Evolutionary conservation across 1,139 yeast species (phyloP), one percentile per base, ranked within the genome.

Genomic region (Kodamaea sp.): DNA sequence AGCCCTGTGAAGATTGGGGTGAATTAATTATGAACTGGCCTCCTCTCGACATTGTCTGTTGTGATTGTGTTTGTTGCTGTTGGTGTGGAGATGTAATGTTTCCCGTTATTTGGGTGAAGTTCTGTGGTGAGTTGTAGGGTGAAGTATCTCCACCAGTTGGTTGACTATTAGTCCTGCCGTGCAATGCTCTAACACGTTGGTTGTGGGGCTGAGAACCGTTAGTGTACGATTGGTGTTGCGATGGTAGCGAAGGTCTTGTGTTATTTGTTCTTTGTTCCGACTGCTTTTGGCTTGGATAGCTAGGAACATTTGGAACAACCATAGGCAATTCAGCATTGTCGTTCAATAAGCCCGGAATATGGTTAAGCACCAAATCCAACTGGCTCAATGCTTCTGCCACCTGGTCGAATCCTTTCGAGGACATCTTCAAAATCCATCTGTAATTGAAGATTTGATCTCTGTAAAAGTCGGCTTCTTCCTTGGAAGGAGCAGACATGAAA

Each of bases 361-460:
- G 86, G 23, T 67, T 64, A 34, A 83, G 59, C 6, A 84, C 71
- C 48, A 79, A 66, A 54, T 86, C 92, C 39, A 87, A 73, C 49
- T 80, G 76, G 35, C 66, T 64, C 34, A 87, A 61, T 0, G 95
- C 95, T 38, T 73, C 78, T 12, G 78, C 78, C 23, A 85, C 87
- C 43, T 84, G 88, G 28, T 76, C 84, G 53, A 86, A 87, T 11
- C 87, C 84, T 41, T 80, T 79, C 2, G 90, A 76, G 12, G 86
- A 76, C 18, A 82, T 80, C 49, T 83, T 78, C 33, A 90, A 59
- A 10, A 81, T 73, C 83, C 88, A 80, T 41, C 94, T 65, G 54
- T 86, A 89, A 47, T 83, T 83, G 51, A 78, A 77, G 26, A 88
- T 73, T 44, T 82, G 83, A 43, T 79, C 85, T 48, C 78, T 73